phyloP scores from a whole-genome alignment of 192 early-diverging fungal species.

The Entophlyctis luteolus region DNA sequence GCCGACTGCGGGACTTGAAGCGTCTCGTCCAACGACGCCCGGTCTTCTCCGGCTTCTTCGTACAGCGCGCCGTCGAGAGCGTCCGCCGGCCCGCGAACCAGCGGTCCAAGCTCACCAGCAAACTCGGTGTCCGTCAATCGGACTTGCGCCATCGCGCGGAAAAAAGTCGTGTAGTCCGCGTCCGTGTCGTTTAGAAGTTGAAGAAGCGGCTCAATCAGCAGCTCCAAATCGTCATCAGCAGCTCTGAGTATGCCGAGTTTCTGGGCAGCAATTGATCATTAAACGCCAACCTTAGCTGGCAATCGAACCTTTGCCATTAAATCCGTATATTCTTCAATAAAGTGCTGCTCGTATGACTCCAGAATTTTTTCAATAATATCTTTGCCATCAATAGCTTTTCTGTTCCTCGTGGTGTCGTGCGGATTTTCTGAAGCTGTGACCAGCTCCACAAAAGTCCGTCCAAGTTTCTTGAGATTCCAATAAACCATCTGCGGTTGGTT shows the following conservation, averaged over 20 bases:
- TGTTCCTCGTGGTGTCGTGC: constrained; percentile 16
- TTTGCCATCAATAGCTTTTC: constrained; percentile 26
- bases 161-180: constrained; percentile 74
- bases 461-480: constrained; percentile 77
- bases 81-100: constrained; percentile 1
- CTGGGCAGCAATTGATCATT: background rate
- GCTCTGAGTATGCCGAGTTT: constrained; percentile 37
- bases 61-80: background rate
- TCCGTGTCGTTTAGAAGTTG: constrained; percentile 51
- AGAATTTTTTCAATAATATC: constrained; percentile 55
- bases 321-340: constrained; percentile 44
- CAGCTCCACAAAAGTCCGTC: constrained; percentile 59
- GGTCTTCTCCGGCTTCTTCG: constrained; percentile 7
- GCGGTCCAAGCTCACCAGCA: constrained; percentile 30
- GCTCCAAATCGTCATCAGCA: constrained; percentile 47
- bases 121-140: constrained; percentile 37
- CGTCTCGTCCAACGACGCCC: background rate
- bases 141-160: constrained; percentile 62
- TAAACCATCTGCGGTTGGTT: constrained; percentile 76
- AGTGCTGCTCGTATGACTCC: constrained; percentile 47
- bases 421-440: constrained; percentile 53
- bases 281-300: background rate
- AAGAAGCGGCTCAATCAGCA: constrained; percentile 58
- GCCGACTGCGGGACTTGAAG: background rate
- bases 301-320: constrained; percentile 54